These are phyloP conservation scores for Mollisiaceae sp. DNA, from an alignment of 2,329 filamentous ascomycete genomes.

Conservation along the genomic window DNA sequence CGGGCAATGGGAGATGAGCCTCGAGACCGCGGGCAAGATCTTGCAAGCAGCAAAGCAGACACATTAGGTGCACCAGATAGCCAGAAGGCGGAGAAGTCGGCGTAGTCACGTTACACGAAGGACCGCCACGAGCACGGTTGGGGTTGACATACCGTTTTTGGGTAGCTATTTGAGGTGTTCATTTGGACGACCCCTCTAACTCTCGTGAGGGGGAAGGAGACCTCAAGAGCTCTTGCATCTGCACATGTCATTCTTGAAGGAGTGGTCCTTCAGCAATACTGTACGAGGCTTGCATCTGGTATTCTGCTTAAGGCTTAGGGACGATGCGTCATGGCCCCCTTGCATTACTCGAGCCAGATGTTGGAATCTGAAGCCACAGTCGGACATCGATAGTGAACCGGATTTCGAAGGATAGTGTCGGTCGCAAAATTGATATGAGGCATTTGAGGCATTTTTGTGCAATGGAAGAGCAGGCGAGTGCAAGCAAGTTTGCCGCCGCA, in stretches of 20 bases:
- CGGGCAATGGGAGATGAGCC: background rate
- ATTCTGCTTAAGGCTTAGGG: background rate
- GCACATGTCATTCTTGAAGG: background rate
- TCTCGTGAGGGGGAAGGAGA: background rate
- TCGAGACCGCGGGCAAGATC: background rate
- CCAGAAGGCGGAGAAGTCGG: background rate
- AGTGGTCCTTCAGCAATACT: background rate
- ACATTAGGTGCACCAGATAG: background rate
- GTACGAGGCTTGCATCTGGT: no score
- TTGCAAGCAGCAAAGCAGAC: background rate
- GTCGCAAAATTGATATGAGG: conserved; percentile 5
- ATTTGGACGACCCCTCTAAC: background rate
- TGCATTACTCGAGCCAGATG: background rate
- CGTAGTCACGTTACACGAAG: background rate
- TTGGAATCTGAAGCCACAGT: background rate
- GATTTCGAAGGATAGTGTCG: background rate
- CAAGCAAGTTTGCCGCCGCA: conserved; percentile 4
- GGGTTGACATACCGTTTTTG: conserved; percentile 1
- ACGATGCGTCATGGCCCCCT: background rate
- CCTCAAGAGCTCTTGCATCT: background rate
- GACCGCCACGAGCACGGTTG: background rate
- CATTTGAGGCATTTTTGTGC: conserved; percentile 10
- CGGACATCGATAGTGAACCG: background rate
- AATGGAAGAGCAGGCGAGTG: conserved; percentile 6
- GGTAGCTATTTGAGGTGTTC: background rate